phyloP scores from a whole-genome alignment of 192 early-diverging fungal species.

The Gonapodya prolifera region DNA sequence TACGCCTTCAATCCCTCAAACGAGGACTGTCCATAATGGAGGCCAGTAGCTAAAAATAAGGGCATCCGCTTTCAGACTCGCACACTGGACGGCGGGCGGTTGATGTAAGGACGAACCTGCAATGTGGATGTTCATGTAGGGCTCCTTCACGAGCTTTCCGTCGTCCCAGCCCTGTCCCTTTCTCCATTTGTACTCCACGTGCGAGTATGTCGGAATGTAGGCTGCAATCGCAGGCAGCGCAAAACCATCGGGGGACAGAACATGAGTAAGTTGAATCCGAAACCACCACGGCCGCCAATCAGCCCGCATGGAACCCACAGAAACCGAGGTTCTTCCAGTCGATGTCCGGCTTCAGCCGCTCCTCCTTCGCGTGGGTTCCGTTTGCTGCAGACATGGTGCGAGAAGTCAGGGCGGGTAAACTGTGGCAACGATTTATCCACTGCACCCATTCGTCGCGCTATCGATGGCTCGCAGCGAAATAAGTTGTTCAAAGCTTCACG shows the following conservation, averaged over 20 bases:
- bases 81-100: neutral
- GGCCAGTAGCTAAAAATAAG: slow-evolving; percentile 28
- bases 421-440: no score
- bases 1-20: slow-evolving; percentile 78
- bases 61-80: neutral
- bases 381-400: no score
- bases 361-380: no score
- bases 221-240: no score
- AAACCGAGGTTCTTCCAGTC: neutral
- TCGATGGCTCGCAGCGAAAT: no score
- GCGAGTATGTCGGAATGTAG: slow-evolving; percentile 44
- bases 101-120: slow-evolving; percentile 17
- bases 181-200: slow-evolving; percentile 48
- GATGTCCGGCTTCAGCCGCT: no score
- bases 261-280: no score
- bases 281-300: no score
- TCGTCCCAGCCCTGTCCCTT: slow-evolving; percentile 41
- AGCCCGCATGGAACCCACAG: neutral
- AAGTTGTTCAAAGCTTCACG: no score
- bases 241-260: no score
- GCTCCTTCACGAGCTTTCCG: slow-evolving; percentile 37
- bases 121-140: slow-evolving; percentile 47
- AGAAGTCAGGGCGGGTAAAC: no score
- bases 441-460: no score
- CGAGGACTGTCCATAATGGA: slow-evolving; percentile 66